Percentiles rank a stretch among this genome's conserved stretches.
Evolutionary conservation across 306 rosid genomes (phyloP).

Genomic region (Cajanus cajan): DNA sequence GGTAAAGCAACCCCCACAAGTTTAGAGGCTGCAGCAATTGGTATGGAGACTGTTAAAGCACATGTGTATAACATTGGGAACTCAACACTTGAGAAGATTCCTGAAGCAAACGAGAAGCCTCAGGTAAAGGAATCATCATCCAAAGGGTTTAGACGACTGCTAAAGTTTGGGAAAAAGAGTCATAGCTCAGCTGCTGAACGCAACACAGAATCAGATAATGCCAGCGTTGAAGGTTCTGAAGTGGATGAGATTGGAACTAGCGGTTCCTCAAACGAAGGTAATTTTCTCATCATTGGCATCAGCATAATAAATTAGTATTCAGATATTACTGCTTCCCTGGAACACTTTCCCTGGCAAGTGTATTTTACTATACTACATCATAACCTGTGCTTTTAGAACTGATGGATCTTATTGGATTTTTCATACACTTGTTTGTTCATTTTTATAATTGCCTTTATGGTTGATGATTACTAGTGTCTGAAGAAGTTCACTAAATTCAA

Average conservation of each 20-base stretch:
- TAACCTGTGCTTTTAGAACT: neutral
- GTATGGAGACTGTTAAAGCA: constrained; percentile 50
- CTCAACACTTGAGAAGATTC: constrained; percentile 73
- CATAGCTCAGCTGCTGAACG: constrained; percentile 61
- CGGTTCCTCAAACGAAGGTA: constrained; percentile 73
- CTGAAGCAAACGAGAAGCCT: constrained; percentile 79
- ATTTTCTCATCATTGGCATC: constrained; percentile 10
- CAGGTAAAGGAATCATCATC: constrained; percentile 73
- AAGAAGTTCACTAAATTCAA: neutral
- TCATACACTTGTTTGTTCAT: neutral
- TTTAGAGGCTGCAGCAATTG: constrained; percentile 47
- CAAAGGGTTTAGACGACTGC: constrained; percentile 69
- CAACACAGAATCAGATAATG: constrained; percentile 58
- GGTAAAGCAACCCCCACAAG: constrained; percentile 57
- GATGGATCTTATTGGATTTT: neutral
- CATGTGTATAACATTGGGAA: constrained; percentile 56
- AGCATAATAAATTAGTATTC: constrained; percentile 4
- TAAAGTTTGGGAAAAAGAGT: constrained; percentile 91
- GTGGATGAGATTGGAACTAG: constrained; percentile 58
- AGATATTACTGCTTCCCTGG: neutral
- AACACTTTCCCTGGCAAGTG: neutral
- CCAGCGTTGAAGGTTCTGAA: constrained; percentile 54
- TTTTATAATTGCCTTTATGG: neutral
- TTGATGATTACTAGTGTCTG: neutral
- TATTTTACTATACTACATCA: neutral